Evolutionary conservation across 2,329 filamentous ascomycete genomes (phyloP).

Genomic region (Ceratocystis eucalypticola): DNA sequence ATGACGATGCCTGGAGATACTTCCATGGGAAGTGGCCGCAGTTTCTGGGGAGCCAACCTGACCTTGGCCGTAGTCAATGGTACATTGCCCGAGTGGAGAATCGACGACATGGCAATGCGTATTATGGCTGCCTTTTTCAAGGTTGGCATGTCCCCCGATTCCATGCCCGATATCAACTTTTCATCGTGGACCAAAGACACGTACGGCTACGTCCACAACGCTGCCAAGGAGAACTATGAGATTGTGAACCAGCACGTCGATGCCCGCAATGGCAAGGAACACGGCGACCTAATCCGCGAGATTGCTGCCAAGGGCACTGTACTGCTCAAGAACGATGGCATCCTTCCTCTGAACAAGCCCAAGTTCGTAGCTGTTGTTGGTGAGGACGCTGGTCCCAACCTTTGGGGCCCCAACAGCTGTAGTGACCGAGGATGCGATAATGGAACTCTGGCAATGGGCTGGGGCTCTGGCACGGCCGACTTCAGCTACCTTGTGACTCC

Average conservation of each 20-base stretch:
- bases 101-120: constrained; percentile 86
- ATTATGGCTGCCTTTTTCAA: constrained; percentile 62
- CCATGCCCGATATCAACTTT: constrained; percentile 56
- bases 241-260: constrained; percentile 72
- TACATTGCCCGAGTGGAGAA: constrained; percentile 69
- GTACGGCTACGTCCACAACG: constrained; percentile 53
- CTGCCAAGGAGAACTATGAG: constrained; percentile 46
- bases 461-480: constrained; percentile 62
- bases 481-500: constrained; percentile 68
- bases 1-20: constrained; percentile 87
- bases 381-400: constrained; percentile 66
- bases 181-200: constrained; percentile 74
- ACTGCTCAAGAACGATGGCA: constrained; percentile 71
- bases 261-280: constrained; percentile 57
- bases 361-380: constrained; percentile 66
- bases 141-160: constrained; percentile 40
- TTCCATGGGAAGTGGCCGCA: constrained; percentile 54
- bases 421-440: constrained; percentile 47
- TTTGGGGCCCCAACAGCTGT: constrained; percentile 67
- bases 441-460: constrained; percentile 59
- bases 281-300: constrained; percentile 59
- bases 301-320: constrained; percentile 71
- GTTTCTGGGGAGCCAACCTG: constrained; percentile 76
- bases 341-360: constrained; percentile 65
- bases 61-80: constrained; percentile 81